Conservation (phyloP, 805 yeast genomes). For the Candida schatavii region DNA sequence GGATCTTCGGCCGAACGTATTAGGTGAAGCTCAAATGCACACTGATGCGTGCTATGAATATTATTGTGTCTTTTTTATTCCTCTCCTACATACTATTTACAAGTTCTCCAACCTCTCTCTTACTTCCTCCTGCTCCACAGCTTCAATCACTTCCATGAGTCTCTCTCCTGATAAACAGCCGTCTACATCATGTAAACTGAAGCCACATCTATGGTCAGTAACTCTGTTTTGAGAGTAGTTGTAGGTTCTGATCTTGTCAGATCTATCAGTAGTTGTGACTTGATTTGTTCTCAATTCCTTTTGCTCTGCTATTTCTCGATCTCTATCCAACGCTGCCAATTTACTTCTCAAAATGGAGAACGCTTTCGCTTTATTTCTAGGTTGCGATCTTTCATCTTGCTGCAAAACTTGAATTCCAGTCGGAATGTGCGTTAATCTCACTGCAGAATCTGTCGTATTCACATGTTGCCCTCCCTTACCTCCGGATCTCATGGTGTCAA, state of each 20-base stretch:
- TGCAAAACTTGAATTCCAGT: conserved; percentile 85
- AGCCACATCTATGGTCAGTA: conserved; percentile 91
- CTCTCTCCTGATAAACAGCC: conserved; percentile 39
- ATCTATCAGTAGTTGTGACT: conserved; percentile 83
- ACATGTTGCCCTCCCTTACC: conserved; percentile 99
- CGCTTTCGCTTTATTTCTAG: conserved; percentile 90
- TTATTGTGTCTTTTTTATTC: no score
- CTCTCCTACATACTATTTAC: no score
- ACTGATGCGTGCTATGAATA: no score
- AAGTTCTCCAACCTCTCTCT: conserved; percentile 32
- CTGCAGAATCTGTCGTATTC: conserved; percentile 96
- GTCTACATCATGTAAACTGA: conserved; percentile 66
- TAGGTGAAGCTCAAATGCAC: no score
- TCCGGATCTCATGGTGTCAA: conserved; percentile 96
- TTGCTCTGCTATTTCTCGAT: conserved; percentile 62
- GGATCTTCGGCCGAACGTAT: no score
- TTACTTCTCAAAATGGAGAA: conserved; percentile 77
- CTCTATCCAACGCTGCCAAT: conserved; percentile 75
- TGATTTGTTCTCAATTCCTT: conserved; percentile 70
- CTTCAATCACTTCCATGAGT: conserved; percentile 34
- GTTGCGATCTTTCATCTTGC: conserved; percentile 96
- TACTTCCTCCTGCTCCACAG: conserved; percentile 36
- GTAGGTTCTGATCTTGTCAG: conserved; percentile 92
- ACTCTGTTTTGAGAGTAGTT: conserved; percentile 90
- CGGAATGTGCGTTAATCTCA: conserved; percentile 86